These are phyloP conservation scores for Paracamarosporium sp. DNA, from an alignment of 2,329 filamentous ascomycete genomes.

Conservation along the genomic window DNA sequence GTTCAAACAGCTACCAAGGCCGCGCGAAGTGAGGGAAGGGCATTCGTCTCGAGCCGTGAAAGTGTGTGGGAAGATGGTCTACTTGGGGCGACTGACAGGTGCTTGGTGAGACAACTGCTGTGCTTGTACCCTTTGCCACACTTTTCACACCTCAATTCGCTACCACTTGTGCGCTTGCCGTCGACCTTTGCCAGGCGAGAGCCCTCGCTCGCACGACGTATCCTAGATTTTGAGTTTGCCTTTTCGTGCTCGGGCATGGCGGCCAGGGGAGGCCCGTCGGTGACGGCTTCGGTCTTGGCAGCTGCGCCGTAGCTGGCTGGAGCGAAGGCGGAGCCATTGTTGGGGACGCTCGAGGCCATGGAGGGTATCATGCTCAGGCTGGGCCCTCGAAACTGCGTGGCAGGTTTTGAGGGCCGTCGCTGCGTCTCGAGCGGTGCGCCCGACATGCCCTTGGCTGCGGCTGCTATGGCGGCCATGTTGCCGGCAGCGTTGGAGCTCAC, in stretches of 20 bases:
- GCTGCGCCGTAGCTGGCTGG: conserved; percentile 44
- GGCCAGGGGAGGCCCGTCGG: conserved; percentile 70
- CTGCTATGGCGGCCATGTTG: conserved; percentile 78
- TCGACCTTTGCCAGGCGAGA: conserved; percentile 82
- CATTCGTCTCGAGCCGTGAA: conserved; percentile 49
- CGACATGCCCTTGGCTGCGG: conserved; percentile 68
- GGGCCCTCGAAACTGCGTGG: conserved; percentile 52
- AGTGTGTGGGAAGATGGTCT: conserved; percentile 49
- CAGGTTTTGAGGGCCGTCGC: conserved; percentile 71
- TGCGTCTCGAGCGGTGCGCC: conserved; percentile 67
- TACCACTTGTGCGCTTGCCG: conserved; percentile 76
- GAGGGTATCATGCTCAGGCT: conserved; percentile 66
- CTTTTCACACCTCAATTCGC: conserved; percentile 93
- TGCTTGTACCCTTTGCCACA: conserved; percentile 99
- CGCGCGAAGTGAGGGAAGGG: conserved; percentile 34
- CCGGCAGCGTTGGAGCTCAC: conserved; percentile 76
- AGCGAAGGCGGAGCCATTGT: conserved; percentile 50
- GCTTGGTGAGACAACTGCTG: conserved; percentile 99
- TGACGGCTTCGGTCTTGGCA: conserved; percentile 64
- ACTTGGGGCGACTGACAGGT: conserved; percentile 88
- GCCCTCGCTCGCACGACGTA: conserved; percentile 80
- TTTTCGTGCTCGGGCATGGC: conserved; percentile 53
- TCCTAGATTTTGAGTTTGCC: conserved; percentile 59
- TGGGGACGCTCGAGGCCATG: conserved; percentile 73
- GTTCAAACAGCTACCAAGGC: conserved; percentile 17